These are phyloP conservation scores for Erucastrum elatum DNA, from an alignment of 345 rosid species.

Conservation along the genomic window DNA sequence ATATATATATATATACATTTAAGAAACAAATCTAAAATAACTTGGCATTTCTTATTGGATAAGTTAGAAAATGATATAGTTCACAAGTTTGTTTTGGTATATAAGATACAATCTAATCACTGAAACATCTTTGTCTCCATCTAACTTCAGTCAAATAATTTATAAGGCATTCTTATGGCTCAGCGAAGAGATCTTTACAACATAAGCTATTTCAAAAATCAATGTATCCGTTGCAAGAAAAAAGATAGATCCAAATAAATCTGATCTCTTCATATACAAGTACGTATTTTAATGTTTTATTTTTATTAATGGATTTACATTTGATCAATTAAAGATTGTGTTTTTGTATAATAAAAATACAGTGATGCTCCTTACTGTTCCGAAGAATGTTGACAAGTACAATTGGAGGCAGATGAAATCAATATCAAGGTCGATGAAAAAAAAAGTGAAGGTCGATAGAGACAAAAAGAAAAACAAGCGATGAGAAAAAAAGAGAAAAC, in stretches of 20 bases:
- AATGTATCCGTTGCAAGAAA: background rate
- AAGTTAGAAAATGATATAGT: background rate
- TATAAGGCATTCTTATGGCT: too few species aligned
- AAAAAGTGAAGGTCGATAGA: background rate
- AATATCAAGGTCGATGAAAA: background rate
- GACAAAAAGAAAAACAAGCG: background rate
- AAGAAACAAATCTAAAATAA: too few species aligned
- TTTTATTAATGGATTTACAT: background rate
- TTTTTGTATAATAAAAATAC: background rate
- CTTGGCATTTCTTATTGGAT: background rate
- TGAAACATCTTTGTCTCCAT: background rate
- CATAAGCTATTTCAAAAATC: background rate
- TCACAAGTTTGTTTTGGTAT: background rate
- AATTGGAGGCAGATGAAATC: background rate
- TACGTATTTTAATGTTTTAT: background rate
- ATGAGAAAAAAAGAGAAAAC: background rate
- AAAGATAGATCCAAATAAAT: background rate
- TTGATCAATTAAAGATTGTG: background rate
- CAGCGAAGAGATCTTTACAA: too few species aligned
- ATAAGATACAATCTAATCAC: background rate
- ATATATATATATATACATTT: too few species aligned
- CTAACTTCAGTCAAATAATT: too few species aligned
- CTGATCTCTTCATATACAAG: conserved; percentile 28
- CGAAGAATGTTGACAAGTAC: conserved; percentile 24
- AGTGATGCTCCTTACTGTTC: conserved; percentile 1